Percentiles rank a stretch among this genome's conserved stretches.
Evolutionary conservation across 148 eudicot genomes (phyloP).

Genomic region (Oxyria digyna): DNA sequence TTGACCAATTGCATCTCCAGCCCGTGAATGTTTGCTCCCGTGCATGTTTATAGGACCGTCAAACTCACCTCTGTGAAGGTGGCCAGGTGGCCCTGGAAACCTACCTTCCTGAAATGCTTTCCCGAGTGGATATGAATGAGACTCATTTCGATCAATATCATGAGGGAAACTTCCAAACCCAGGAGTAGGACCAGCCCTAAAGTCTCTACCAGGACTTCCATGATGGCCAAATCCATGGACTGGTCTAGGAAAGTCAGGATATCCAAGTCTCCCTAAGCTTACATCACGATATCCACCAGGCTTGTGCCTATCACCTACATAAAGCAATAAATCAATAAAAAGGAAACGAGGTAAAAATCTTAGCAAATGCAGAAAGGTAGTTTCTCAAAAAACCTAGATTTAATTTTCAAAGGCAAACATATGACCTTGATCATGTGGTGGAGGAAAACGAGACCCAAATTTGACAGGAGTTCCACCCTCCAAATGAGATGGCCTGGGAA

Average conservation of each 20-base stretch:
- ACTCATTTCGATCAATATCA: constrained; percentile 36
- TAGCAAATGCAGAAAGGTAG: constrained; percentile 28
- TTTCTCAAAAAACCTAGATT: constrained; percentile 29
- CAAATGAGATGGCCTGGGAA: constrained; percentile 30
- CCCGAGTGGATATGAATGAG: constrained; percentile 31
- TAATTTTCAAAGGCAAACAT: constrained; percentile 29
- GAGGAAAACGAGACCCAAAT: constrained; percentile 25
- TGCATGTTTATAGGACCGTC: constrained; percentile 32
- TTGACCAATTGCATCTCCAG: constrained; percentile 23
- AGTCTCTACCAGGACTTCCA: constrained; percentile 64
- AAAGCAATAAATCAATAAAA: constrained; percentile 15
- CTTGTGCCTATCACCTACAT: constrained; percentile 22
- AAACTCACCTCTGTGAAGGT: constrained; percentile 42
- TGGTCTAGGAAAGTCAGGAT: constrained; percentile 35
- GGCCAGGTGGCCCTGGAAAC: constrained; percentile 37
- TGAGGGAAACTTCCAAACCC: constrained; percentile 33
- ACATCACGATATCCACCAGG: constrained; percentile 32
- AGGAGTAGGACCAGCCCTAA: constrained; percentile 32
- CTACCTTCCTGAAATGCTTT: constrained; percentile 35
- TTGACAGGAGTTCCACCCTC: constrained; percentile 29
- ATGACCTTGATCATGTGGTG: constrained; percentile 27
- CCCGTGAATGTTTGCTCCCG: constrained; percentile 11
- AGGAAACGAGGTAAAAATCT: constrained; percentile 37
- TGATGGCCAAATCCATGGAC: constrained; percentile 47
- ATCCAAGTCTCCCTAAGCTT: constrained; percentile 25